Base-by-base conservation (phyloP, 2,329 filamentous ascomycete species). In the Aspergillus proliferans region DNA sequence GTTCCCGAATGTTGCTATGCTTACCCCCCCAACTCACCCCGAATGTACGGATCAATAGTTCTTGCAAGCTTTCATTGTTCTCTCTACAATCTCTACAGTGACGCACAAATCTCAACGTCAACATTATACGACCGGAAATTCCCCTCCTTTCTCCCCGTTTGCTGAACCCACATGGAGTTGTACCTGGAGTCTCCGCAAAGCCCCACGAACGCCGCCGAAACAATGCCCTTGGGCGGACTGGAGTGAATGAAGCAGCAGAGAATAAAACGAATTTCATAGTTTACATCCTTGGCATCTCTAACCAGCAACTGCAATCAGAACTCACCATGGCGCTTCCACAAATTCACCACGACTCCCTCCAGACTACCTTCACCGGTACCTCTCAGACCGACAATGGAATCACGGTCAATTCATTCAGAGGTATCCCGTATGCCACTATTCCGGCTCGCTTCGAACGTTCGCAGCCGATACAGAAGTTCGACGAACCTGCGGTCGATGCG, bases 401-500 rank as follows among this genome's bases (percentile, higher is more conserved):
- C 3, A n/a, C 40, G 3, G 43, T 67, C 21, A 49, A 67, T 39
- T 58, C 62, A 38, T 67, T 60, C 47, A 47, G 59, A 3, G 64
- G 65, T 19, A 64, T 67, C 45, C 65, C 65, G 46, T 67, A 67
- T 46, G 64, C 59, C 9, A 52, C 45, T 38, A 50, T 67, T 1
- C 61, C 65, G 0, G 61, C 55, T 8, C 58, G 65, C 3, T 67
- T 67, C 48, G 63, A 66, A 45, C 59, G 47, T n/a, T 52, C 64
- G 1, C 43, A 56, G 50, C 57, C 57, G 0, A 53, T 65, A 21
- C 44, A 58, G 4, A 39, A 47, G 8, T 63, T 64, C 10, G 47
- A 56, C 14, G 66, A 60, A 24, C 45, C 49, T 15, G 53, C 67
- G 55, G 46, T 68, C 54, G 47, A 73, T 63, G 55, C 71, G 52